Conservation (phyloP, 179 eudicot genomes). For the Patellifolia procumbens region DNA sequence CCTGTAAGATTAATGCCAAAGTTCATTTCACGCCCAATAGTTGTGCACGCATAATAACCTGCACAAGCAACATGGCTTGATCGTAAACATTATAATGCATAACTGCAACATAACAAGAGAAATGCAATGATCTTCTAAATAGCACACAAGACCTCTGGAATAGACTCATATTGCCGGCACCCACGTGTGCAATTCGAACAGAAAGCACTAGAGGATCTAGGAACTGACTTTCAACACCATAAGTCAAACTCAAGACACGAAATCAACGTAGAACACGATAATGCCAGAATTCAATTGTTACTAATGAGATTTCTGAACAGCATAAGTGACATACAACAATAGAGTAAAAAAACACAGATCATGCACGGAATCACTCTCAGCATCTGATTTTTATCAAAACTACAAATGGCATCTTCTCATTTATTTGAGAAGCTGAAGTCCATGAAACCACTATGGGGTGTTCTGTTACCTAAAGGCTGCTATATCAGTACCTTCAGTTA, state of each 20-base stretch:
- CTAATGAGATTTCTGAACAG: neutral
- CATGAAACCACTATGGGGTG: neutral
- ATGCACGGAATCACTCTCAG: neutral
- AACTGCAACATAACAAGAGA: neutral
- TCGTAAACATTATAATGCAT: slow-evolving; percentile 2
- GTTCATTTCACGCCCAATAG: slow-evolving; percentile 58
- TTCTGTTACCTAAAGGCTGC: neutral
- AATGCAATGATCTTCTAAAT: neutral
- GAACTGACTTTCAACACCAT: neutral
- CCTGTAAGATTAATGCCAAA: slow-evolving; percentile 59
- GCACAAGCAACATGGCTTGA: slow-evolving; percentile 28
- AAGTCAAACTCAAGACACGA: neutral
- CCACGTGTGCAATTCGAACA: neutral
- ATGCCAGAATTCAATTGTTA: neutral
- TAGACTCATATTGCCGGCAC: neutral
- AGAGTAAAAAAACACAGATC: neutral
- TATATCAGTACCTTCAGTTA: neutral
- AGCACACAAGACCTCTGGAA: neutral
- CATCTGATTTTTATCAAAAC: neutral
- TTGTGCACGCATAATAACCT: slow-evolving; percentile 83
- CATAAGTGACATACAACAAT: neutral
- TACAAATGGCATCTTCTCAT: neutral
- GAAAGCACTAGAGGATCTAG: neutral
- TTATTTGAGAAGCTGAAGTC: neutral
- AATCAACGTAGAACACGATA: neutral